Evolutionary conservation across 2,329 filamentous ascomycete species (phyloP).

Genomic region (Exutisphaerella laricina): DNA sequence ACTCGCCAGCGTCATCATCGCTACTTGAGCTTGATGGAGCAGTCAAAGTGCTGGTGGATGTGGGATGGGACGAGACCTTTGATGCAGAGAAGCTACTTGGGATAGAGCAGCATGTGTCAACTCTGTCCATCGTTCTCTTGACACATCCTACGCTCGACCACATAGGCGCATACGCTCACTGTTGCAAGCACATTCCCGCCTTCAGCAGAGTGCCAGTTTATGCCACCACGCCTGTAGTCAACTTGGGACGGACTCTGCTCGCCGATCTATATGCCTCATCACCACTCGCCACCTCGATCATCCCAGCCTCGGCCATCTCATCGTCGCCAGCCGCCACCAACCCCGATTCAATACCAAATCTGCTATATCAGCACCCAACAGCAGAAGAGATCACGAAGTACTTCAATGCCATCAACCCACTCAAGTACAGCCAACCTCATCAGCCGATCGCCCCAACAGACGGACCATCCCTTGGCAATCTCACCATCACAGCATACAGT

Average conservation of each 20-base stretch:
- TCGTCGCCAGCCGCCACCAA: constrained; percentile 7
- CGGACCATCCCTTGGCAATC: constrained; percentile 79
- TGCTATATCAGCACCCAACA: constrained; percentile 65
- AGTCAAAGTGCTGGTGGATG: constrained; percentile 88
- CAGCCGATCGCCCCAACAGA: constrained; percentile 82
- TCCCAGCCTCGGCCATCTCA: constrained; percentile 63
- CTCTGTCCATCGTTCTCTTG: constrained; percentile 85
- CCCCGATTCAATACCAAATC: constrained; percentile 57
- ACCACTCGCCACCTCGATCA: constrained; percentile 77
- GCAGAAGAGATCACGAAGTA: constrained; percentile 86
- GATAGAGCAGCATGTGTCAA: constrained; percentile 88
- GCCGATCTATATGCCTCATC: constrained; percentile 91
- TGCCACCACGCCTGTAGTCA: constrained; percentile 87
- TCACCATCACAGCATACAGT: constrained; percentile 95
- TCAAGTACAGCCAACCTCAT: constrained; percentile 96
- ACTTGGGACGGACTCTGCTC: constrained; percentile 80
- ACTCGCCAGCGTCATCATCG: constrained; percentile 85
- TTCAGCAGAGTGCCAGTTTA: constrained; percentile 93
- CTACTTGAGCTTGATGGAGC: constrained; percentile 93
- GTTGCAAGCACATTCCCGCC: constrained; percentile 90
- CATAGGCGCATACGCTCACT: constrained; percentile 89
- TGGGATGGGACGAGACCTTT: constrained; percentile 94
- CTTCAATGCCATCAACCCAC: constrained; percentile 80
- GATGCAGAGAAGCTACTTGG: constrained; percentile 75
- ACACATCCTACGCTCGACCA: constrained; percentile 91